Conservation (phyloP, 108 stramenopile genomes). For the Nitzschia inconspicua region DNA sequence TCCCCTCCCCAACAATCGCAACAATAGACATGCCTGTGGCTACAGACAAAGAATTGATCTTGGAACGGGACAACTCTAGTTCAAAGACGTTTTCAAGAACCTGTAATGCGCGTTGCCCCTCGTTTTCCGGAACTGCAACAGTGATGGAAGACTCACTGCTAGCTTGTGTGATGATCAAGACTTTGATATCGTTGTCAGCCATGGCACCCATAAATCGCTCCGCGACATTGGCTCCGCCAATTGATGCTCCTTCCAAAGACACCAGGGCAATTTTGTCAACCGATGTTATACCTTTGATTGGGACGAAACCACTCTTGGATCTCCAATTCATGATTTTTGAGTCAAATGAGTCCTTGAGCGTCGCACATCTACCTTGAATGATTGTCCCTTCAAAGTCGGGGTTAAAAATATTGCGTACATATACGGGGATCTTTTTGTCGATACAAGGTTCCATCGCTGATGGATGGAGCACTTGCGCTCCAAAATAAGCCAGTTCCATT, state of each 20-base stretch:
- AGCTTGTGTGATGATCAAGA: constrained; percentile 86
- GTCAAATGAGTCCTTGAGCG: constrained; percentile 48
- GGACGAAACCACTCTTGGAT: constrained; percentile 51
- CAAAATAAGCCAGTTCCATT: constrained; percentile 91
- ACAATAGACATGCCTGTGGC: constrained; percentile 63
- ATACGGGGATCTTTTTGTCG: constrained; percentile 75
- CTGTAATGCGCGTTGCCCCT: constrained; percentile 55
- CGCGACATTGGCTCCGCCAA: constrained; percentile 83
- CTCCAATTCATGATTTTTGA: constrained; percentile 57
- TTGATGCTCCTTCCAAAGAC: constrained; percentile 79
- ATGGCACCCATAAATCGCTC: constrained; percentile 80
- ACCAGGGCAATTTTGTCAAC: constrained; percentile 79
- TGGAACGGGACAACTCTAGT: constrained; percentile 65
- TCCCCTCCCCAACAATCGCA: constrained; percentile 86
- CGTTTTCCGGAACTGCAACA: constrained; percentile 67
- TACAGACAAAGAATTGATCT: constrained; percentile 47
- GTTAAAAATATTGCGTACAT: constrained; percentile 86
- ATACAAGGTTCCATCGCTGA: constrained; percentile 78
- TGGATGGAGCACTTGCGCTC: constrained; percentile 85
- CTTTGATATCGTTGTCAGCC: constrained; percentile 65
- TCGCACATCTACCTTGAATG: constrained; percentile 60
- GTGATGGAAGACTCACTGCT: constrained; percentile 78
- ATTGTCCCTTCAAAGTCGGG: constrained; percentile 73
- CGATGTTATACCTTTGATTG: constrained; percentile 76
- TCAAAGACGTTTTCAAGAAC: constrained; percentile 65